These are phyloP conservation scores for Ceratobasidium sp. DNA, from an alignment of 1,284 basidiomycete genomes.

Conservation along the genomic window DNA sequence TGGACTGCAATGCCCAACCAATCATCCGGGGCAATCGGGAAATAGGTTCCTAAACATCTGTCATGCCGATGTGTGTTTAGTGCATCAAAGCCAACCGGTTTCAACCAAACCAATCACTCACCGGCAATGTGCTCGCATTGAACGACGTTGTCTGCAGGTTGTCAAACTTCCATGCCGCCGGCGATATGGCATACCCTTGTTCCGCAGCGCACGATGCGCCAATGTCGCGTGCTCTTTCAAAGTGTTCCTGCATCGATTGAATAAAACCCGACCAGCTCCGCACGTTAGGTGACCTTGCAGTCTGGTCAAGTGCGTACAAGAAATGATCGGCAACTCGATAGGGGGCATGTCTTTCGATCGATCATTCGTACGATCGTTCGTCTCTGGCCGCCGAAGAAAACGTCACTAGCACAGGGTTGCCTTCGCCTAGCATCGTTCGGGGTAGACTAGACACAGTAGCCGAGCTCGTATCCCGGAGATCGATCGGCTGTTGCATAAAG, in stretches of 20 bases:
- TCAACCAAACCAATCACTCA: too few relatives aligned
- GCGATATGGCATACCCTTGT: background rate
- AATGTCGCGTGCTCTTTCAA: too few relatives aligned
- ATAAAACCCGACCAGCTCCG: background rate
- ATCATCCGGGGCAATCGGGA: too few relatives aligned
- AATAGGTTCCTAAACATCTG: too few relatives aligned
- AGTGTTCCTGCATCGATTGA: too few relatives aligned
- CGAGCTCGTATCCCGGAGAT: background rate
- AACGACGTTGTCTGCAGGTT: background rate
- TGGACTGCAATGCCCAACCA: too few relatives aligned
- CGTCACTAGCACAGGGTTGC: too few relatives aligned
- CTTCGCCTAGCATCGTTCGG: too few relatives aligned
- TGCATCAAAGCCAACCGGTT: too few relatives aligned
- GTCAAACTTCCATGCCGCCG: background rate
- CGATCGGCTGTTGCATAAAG: slow-evolving; percentile 12
- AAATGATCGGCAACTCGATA: slow-evolving; percentile 4
- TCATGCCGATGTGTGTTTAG: too few relatives aligned
- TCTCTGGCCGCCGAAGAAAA: too few relatives aligned
- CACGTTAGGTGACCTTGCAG: background rate
- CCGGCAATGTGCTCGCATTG: background rate
- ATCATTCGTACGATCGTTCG: too few relatives aligned
- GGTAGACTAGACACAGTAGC: background rate
- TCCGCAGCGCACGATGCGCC: background rate
- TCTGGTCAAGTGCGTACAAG: background rate
- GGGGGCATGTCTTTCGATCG: background rate